Evolutionary conservation across 768 basidiomycete genomes (phyloP).

Genomic region (Pisolithus sp.): DNA sequence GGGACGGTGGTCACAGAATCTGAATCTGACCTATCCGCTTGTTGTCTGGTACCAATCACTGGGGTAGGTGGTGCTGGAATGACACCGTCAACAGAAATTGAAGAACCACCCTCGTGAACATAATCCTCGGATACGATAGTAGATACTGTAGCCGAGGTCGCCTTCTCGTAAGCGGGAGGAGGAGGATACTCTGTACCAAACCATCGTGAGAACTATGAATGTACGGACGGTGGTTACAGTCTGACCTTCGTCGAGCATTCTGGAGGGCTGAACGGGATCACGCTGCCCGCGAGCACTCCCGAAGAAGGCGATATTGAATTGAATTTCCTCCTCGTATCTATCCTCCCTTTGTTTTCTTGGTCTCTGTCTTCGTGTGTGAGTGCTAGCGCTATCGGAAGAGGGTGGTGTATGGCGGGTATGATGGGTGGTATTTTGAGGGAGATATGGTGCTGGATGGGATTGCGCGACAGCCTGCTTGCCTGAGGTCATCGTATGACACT

Average conservation of each 20-base stretch:
- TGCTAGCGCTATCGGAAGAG: conserved; percentile 46
- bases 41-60: conserved; percentile 6
- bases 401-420: conserved; percentile 46
- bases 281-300: conserved; percentile 25
- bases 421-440: conserved; percentile 49
- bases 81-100: conserved; percentile 17
- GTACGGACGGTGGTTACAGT: not conserved
- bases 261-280: conserved; percentile 11
- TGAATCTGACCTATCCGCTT: conserved; percentile 15
- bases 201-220: conserved; percentile 18
- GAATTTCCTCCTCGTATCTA: conserved; percentile 39
- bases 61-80: conserved; percentile 22
- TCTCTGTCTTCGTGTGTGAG: conserved; percentile 30
- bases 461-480: conserved; percentile 25
- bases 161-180: conserved; percentile 70
- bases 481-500: conserved; percentile 32
- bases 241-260: conserved; percentile 29
- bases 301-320: conserved; percentile 30
- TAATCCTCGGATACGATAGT: conserved; percentile 36
- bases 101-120: conserved; percentile 24
- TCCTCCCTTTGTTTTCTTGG: conserved; percentile 40
- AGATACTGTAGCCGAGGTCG: conserved; percentile 40
- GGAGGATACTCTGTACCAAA: conserved; percentile 54
- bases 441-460: conserved; percentile 44
- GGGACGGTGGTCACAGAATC: conserved; percentile 15